Evolutionary conservation across 2,329 filamentous ascomycete species (phyloP), one percentile per base, ranked within the genome.

Genomic region (Talaromyces sp.): DNA sequence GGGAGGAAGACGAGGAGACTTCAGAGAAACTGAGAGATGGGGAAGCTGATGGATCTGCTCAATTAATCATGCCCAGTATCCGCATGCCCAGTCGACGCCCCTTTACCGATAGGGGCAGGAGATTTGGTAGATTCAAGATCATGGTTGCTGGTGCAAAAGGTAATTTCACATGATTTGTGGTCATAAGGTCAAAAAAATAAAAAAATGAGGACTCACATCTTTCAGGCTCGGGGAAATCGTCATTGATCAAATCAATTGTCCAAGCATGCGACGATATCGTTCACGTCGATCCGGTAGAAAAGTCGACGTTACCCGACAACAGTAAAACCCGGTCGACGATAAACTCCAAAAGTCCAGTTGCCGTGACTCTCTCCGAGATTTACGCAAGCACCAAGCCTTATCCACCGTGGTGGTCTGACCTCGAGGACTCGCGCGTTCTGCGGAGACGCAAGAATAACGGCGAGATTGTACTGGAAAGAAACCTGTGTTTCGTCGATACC

Each of bases 41-140:
- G n/a, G 48, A 57, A 29, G 29, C 35, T 27, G 74, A 76, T 61
- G 74, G 77, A 69, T 68, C 77, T 12, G 77, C 79, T n/a, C 92
- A 97, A 74, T 83, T 99, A n/a, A 90, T 99, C 62, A 99, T 99
- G 94, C 94, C 94, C 5, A 96, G 92, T 70, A 88, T 99, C 68
- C 87, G 85, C 63, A 94, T 99, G 85, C 93, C 94, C 3, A 89
- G 86, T 62, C 86, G 94, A 55, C 84, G 92, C 56, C 92, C 92
- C 0, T 97, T 97, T 73, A 97, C 94, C 0, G 86, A 89, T n/a
- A 84, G 84, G 53, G 94, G 94, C 17, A 93, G 89, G 76, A 83
- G 83, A 35, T 84, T 97, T 72, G 93, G 93, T 1, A 88, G 91
- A 67, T 80, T 97, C 58, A 97, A 96, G 77, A 80, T 97, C n/a